A percentile compares a stretch with the other conserved stretches of the same genome.
phyloP scores from a whole-genome alignment of 2,329 filamentous ascomycete genomes.

The Beauveria sp. region DNA sequence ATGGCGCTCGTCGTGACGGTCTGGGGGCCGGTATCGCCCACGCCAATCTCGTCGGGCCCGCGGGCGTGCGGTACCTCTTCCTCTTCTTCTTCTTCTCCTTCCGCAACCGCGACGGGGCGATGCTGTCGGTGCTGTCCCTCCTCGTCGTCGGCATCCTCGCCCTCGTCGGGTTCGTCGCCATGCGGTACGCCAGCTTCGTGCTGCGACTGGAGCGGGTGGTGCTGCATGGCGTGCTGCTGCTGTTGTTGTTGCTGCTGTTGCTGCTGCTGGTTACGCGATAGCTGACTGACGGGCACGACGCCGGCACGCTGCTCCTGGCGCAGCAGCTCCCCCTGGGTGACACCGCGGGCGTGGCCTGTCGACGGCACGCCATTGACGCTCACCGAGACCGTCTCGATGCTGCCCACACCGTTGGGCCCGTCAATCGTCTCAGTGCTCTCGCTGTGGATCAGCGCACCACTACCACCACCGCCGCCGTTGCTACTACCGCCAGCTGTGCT shows the following conservation, averaged over 20 bases:
- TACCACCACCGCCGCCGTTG: slow-evolving; percentile 12
- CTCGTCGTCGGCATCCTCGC: slow-evolving; percentile 12
- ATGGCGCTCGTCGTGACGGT: slow-evolving; percentile 32
- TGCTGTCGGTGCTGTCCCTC: neutral
- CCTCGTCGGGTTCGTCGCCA: slow-evolving; percentile 12
- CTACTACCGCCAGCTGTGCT: slow-evolving; percentile 5
- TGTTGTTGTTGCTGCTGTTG: neutral
- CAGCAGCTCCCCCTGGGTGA: slow-evolving; percentile 77
- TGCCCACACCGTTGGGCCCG: slow-evolving; percentile 69
- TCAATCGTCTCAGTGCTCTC: slow-evolving; percentile 76
- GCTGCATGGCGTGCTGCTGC: neutral
- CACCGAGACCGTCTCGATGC: slow-evolving; percentile 74
- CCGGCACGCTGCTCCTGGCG: slow-evolving; percentile 81
- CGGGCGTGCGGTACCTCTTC: slow-evolving; percentile 71
- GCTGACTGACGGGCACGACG: slow-evolving; percentile 62
- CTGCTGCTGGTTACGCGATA: slow-evolving; percentile 33
- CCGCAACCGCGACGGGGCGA: slow-evolving; percentile 5
- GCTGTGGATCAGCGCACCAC: slow-evolving; percentile 46
- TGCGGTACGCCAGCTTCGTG: slow-evolving; percentile 5
- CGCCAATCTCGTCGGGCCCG: slow-evolving; percentile 77
- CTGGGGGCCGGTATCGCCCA: slow-evolving; percentile 79
- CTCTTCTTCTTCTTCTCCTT: slow-evolving; percentile 39
- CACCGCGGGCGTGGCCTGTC: slow-evolving; percentile 42
- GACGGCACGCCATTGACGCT: slow-evolving; percentile 62
- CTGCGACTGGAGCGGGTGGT: slow-evolving; percentile 12